Evolutionary conservation across 345 rosid genomes (phyloP).

Genomic region (Citropsis articulata): DNA sequence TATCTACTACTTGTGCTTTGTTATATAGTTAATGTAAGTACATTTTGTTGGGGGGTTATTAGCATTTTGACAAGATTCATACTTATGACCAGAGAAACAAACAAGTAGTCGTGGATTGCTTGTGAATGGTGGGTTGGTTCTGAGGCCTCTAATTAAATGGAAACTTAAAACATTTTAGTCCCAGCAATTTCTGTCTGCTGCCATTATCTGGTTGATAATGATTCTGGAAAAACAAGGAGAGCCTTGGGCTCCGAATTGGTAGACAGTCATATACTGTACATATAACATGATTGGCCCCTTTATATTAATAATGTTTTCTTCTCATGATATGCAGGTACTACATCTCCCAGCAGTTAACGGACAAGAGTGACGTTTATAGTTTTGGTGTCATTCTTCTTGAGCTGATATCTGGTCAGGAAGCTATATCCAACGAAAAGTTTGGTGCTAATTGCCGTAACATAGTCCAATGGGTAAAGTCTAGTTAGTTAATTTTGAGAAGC

Average conservation of each 20-base stretch:
- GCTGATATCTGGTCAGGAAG: slow-evolving; percentile 93
- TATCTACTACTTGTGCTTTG: not conserved
- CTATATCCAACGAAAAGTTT: slow-evolving; percentile 88
- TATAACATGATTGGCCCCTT: not conserved
- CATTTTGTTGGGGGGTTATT: not conserved
- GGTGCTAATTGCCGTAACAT: slow-evolving; percentile 93
- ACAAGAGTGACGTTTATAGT: slow-evolving; percentile 97
- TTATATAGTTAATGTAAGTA: not conserved
- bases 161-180: not conserved
- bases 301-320: not conserved
- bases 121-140: not conserved
- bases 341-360: slow-evolving; percentile 94
- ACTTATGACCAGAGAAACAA: not conserved
- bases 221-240: not conserved
- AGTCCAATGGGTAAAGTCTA: slow-evolving; percentile 88
- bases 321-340: slow-evolving; percentile 61
- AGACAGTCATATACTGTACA: not conserved
- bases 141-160: not conserved
- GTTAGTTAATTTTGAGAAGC: not conserved
- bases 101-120: not conserved
- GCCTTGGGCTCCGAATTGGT: not conserved
- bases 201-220: not conserved
- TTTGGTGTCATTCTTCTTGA: slow-evolving; percentile 97
- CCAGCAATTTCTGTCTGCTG: not conserved
- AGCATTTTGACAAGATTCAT: not conserved